Evolutionary conservation across 352 stramenopile species (phyloP).

Genomic region (Globisporangium cystogenes): DNA sequence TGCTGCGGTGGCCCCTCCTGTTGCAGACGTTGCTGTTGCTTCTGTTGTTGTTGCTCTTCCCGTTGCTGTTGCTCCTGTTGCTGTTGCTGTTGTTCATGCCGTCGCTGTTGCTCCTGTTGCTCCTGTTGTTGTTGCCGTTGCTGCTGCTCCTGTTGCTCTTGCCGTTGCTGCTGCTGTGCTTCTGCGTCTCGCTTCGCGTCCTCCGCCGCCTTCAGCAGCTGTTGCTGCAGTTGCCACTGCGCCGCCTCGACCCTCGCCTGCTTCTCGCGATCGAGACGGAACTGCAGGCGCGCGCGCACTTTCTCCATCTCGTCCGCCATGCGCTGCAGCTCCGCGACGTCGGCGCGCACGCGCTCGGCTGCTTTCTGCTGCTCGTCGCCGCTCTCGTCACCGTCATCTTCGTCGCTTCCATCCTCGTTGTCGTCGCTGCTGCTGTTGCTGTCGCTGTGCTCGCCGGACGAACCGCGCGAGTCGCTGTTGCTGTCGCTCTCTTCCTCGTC

Average conservation of each 20-base stretch:
- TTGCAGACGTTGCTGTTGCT: constrained; percentile 1
- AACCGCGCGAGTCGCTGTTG: constrained; percentile 1
- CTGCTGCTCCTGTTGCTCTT: not conserved
- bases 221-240: constrained; percentile 10
- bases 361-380: constrained; percentile 18
- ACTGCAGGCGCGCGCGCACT: constrained; percentile 48
- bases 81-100: not conserved
- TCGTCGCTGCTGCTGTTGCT: constrained; percentile 9
- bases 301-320: constrained; percentile 60
- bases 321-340: constrained; percentile 36
- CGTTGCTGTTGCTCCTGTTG: too few species aligned
- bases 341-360: constrained; percentile 18
- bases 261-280: constrained; percentile 26
- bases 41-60: not conserved
- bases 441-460: constrained; percentile 1
- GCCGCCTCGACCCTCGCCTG: constrained; percentile 16
- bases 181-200: not conserved
- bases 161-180: not conserved
- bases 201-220: not conserved
- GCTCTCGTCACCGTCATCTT: constrained; percentile 4
- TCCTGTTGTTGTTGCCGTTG: not conserved
- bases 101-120: too few species aligned
- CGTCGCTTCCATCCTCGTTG: constrained; percentile 12
- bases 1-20: not conserved
- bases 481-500: constrained; percentile 13